These are phyloP conservation scores for Tardiomyces digboiensis DNA, from an alignment of 1,139 yeast species.

Conservation along the genomic window DNA sequence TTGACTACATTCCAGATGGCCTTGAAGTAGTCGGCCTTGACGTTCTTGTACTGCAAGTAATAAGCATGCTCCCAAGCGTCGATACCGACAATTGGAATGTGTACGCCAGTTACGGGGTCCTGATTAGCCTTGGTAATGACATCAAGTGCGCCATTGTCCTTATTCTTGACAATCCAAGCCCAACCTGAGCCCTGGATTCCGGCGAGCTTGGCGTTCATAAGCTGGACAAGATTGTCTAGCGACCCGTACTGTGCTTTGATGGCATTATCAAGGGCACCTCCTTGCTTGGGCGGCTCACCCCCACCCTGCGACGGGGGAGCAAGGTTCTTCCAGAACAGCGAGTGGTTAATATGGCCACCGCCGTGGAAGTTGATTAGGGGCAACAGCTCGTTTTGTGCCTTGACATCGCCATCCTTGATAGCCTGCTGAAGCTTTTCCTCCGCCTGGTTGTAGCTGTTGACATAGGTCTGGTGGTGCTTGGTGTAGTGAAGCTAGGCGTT, in stretches of 20 bases:
- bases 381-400: constrained; percentile 59
- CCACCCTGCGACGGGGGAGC: constrained; percentile 81
- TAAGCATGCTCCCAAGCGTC: constrained; percentile 99
- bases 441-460: constrained; percentile 78
- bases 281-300: constrained; percentile 65
- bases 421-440: constrained; percentile 74
- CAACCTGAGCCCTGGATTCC: constrained; percentile 97
- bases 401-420: constrained; percentile 51
- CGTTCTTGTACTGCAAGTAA: constrained; percentile 92
- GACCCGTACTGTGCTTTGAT: constrained; percentile 65
- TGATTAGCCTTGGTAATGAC: constrained; percentile 86
- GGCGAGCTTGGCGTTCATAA: constrained; percentile 73
- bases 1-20: constrained; percentile 96
- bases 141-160: constrained; percentile 71
- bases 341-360: constrained; percentile 88
- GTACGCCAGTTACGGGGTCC: constrained; percentile 72
- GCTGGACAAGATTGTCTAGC: constrained; percentile 56
- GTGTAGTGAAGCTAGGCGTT: constrained; percentile 47
- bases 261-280: constrained; percentile 50
- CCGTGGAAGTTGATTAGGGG: constrained; percentile 88
- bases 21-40: constrained; percentile 89
- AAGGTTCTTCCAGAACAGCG: constrained; percentile 84
- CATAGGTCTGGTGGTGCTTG: constrained; percentile 95
- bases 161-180: constrained; percentile 92
- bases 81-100: constrained; percentile 80